Conservation (phyloP, 805 yeast species). For the Blastobotrys chiropterorum region DNA sequence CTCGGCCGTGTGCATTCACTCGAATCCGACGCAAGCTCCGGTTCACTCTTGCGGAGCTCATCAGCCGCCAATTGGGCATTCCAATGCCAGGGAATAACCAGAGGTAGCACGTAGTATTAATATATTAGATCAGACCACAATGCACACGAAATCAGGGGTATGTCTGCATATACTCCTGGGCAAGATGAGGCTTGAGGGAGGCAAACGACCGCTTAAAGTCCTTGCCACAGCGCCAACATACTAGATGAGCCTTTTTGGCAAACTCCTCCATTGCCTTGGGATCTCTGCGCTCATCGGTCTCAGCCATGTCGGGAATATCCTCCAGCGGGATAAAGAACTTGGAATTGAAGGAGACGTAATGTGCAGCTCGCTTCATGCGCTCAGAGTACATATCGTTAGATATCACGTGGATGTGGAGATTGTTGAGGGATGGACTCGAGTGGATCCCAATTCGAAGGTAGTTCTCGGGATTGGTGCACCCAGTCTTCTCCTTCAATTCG, state of each 20-base stretch:
- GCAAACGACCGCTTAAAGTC: constrained; percentile 41
- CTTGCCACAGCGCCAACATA: constrained; percentile 38
- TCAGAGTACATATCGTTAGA: constrained; percentile 55
- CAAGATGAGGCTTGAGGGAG: constrained; percentile 38
- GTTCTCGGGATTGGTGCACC: constrained; percentile 10
- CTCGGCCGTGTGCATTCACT: too few relatives aligned
- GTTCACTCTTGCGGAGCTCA: neutral
- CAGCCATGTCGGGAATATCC: constrained; percentile 36
- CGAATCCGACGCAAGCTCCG: neutral
- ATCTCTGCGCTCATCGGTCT: constrained; percentile 24
- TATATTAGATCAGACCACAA: too few relatives aligned
- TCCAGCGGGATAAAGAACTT: constrained; percentile 55
- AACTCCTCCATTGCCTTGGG: constrained; percentile 36
- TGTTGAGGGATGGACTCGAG: constrained; percentile 60
- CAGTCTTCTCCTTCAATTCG: constrained; percentile 21
- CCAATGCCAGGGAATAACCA: too few relatives aligned
- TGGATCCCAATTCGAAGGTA: constrained; percentile 58
- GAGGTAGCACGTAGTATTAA: too few relatives aligned
- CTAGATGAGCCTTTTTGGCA: constrained; percentile 32
- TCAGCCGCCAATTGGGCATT: neutral
- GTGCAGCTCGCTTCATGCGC: constrained; percentile 52
- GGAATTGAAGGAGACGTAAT: constrained; percentile 67
- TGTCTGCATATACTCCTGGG: constrained; percentile 25
- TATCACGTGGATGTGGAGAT: constrained; percentile 68
- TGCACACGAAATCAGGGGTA: too few relatives aligned